Conservation (phyloP, 2,329 filamentous ascomycete genomes). For the Epichloe sylvatica region DNA sequence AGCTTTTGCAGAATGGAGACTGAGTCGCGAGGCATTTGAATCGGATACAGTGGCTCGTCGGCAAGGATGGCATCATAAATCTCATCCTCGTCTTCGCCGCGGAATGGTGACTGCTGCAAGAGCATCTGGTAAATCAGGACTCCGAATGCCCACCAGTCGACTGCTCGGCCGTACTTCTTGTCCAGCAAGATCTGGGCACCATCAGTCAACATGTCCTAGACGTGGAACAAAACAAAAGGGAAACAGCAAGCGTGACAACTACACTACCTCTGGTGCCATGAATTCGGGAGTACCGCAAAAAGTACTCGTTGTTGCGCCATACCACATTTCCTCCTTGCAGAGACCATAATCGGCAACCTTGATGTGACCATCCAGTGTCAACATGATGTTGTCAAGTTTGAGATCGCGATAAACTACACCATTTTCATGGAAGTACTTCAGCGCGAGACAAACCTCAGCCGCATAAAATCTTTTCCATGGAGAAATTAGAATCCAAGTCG, state of each 20-base stretch:
- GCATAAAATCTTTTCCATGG: constrained; percentile 66
- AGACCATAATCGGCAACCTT: constrained; percentile 98
- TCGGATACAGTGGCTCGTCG: constrained; percentile 93
- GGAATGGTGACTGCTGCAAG: constrained; percentile 94
- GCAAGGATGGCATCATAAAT: constrained; percentile 98
- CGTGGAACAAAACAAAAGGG: not conserved
- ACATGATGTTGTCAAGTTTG: constrained; percentile 82
- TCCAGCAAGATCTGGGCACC: constrained; percentile 68
- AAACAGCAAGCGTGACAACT: not conserved
- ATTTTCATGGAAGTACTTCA: constrained; percentile 99
- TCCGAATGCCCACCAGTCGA: constrained; percentile 99
- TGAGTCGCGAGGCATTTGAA: constrained; percentile 98
- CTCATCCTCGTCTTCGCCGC: constrained; percentile 96
- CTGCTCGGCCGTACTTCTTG: constrained; percentile 94
- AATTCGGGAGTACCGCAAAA: constrained; percentile 99
- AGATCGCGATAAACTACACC: constrained; percentile 97
- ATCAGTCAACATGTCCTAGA: not conserved
- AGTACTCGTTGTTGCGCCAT: constrained; percentile 87
- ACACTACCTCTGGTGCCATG: constrained; percentile 84
- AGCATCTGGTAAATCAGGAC: constrained; percentile 99
- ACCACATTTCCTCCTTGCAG: constrained; percentile 99
- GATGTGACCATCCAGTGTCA: constrained; percentile 92
- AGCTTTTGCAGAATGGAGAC: constrained; percentile 97
- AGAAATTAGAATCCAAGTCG: not conserved
- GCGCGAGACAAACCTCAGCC: constrained; percentile 85